Evolutionary conservation across 495 filamentous ascomycete genomes (phyloP).

Genomic region (Penicillium alfredii): DNA sequence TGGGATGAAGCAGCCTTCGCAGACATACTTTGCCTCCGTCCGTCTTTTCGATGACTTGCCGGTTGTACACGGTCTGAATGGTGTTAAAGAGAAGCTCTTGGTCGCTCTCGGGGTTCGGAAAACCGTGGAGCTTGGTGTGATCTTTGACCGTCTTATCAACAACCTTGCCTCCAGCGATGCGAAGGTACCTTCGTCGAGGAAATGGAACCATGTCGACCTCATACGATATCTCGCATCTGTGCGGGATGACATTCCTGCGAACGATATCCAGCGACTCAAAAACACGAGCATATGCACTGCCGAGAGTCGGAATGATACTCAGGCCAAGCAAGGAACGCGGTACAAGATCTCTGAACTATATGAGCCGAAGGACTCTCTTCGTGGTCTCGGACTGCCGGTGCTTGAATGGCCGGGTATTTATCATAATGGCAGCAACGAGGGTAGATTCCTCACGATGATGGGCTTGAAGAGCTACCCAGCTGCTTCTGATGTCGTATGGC

Average conservation of each 20-base stretch:
- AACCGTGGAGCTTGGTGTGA: conserved; percentile 87
- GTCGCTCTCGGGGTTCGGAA: conserved; percentile 68
- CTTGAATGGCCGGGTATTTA: conserved; percentile 78
- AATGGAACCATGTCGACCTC: conserved; percentile 90
- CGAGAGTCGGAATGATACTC: conserved; percentile 43
- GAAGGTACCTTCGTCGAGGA: conserved; percentile 34
- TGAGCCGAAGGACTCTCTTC: conserved; percentile 67
- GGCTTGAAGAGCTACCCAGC: conserved; percentile 66
- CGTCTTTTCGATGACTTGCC: conserved; percentile 93
- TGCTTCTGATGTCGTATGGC: conserved; percentile 62
- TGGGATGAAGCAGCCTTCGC: conserved; percentile 80
- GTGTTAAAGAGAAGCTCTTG: conserved; percentile 86
- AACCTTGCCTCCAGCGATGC: conserved; percentile 36
- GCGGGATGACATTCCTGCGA: conserved; percentile 76
- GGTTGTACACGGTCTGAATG: conserved; percentile 62
- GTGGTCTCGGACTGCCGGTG: conserved; percentile 65
- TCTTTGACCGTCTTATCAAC: conserved; percentile 79
- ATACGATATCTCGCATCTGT: conserved; percentile 92
- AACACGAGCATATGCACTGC: conserved; percentile 75
- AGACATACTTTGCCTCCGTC: conserved; percentile 89
- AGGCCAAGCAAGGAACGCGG: conserved; percentile 40
- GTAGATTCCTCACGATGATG: conserved; percentile 61
- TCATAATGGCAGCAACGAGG: conserved; percentile 58
- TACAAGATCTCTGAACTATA: conserved; percentile 82
- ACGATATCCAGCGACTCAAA: conserved; percentile 74